Base-by-base conservation (phyloP, 164 flowering plant species). In the Taxillus chinensis region DNA sequence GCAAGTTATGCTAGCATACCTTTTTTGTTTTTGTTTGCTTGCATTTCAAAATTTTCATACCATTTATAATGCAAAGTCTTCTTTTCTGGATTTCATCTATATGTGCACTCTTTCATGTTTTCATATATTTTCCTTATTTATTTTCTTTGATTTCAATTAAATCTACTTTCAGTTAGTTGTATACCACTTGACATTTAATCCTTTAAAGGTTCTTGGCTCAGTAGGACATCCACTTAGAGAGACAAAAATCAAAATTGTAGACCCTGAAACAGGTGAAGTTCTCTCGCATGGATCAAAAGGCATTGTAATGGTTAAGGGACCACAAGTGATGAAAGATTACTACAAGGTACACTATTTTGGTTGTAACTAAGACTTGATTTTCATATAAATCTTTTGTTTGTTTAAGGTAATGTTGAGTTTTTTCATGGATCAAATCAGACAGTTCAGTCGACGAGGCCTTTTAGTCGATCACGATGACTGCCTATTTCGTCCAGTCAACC, bases 291-390 rank as follows among this genome's bases (percentile, higher is more conserved):
- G 98, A 51, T 74, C 76, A 27, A 87, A 78, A 64, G 98, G 98
- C 66, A 76, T 88, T 63, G 77, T 92, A 12, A 83, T 81, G 79
- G 90, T 77, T 38, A 82, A 80, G 70, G 98, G 98, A 6, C 95
- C 96, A 37, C 96, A 80, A 71, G 87, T 92, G 64, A 92, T 90
- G 98, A 86, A 84, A 71, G 96, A 96, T 61, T 92, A 92, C 71
- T 92, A 79, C 73, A 89, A 92, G 95, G 98, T 89, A 77, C 4
- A 17, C 3, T 15, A 45, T 54, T 37, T 67, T 49, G 8, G 40
- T 42, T 14, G 9, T 5, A 43, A 0, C 10, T 64, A 5, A 12
- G 16, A 60, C 45, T 9, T 41, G 38, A 12, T 13, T 45, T 60
- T 37, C 55, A 8, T 39, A 40, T 37, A 3, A 41, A 50, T 9